Conservation (phyloP, 257 asterid genomes). For the Jacaranda copaia region DNA sequence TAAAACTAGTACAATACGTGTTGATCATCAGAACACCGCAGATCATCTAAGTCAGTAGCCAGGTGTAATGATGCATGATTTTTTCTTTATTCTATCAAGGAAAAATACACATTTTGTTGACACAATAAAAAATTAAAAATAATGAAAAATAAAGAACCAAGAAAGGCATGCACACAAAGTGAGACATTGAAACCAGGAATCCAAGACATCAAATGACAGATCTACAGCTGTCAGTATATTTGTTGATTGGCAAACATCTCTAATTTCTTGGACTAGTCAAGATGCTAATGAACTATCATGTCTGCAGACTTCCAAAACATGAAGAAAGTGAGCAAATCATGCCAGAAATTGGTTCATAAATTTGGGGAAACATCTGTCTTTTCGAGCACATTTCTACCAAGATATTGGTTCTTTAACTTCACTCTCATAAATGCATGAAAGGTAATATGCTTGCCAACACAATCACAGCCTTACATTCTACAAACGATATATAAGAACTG, state of each 20-base stretch:
- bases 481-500: slow-evolving; percentile 1
- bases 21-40: not conserved
- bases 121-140: not conserved
- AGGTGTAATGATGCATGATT: not conserved
- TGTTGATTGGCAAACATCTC: slow-evolving; percentile 9
- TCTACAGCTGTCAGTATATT: not conserved
- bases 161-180: not conserved
- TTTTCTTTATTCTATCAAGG: not conserved
- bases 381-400: slow-evolving; percentile 16
- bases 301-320: slow-evolving; percentile 22
- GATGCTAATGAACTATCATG: slow-evolving; percentile 14
- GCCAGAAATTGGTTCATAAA: slow-evolving; percentile 22
- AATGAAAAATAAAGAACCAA: not conserved
- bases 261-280: slow-evolving; percentile 5
- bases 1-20: not conserved
- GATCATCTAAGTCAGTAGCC: slow-evolving; percentile 3
- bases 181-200: not conserved
- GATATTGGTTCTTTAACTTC: slow-evolving; percentile 9
- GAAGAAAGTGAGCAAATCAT: slow-evolving; percentile 10
- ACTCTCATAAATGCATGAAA: slow-evolving; percentile 1
- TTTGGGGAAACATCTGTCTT: not conserved
- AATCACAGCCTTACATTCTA: slow-evolving; percentile 8
- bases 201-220: slow-evolving; percentile 7
- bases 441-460: slow-evolving; percentile 17
- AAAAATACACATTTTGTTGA: not conserved